Conservation (phyloP, 345 rosid species). For the Lumnitzera littorea region DNA sequence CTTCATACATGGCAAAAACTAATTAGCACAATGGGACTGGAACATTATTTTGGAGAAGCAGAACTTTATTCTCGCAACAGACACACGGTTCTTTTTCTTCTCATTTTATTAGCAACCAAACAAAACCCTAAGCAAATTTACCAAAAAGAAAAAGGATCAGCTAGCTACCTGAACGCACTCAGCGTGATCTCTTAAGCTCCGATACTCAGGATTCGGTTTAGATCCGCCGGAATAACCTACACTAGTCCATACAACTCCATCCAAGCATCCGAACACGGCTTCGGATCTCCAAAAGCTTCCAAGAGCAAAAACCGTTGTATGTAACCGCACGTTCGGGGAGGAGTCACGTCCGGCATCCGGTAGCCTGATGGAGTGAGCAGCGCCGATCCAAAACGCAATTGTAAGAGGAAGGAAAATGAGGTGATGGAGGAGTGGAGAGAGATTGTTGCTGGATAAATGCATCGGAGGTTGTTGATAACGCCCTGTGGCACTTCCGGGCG, state of each 20-base stretch:
- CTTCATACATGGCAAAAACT: too few relatives aligned
- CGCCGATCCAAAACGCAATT: too few relatives aligned
- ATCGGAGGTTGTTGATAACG: too few relatives aligned
- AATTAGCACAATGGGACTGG: too few relatives aligned
- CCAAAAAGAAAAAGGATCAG: background rate
- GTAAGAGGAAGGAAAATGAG: too few relatives aligned
- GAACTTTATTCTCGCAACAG: too few relatives aligned
- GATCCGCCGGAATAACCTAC: conserved; percentile 75
- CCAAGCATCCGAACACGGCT: conserved; percentile 77
- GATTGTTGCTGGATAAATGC: too few relatives aligned
- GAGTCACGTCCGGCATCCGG: conserved; percentile 5
- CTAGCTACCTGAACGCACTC: conserved; percentile 68
- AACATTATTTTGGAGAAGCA: too few relatives aligned
- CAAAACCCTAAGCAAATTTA: background rate
- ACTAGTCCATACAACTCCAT: conserved; percentile 73
- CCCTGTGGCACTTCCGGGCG: too few relatives aligned
- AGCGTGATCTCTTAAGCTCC: conserved; percentile 81
- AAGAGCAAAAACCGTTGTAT: conserved; percentile 69
- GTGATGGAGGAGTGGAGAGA: too few relatives aligned
- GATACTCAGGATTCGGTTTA: conserved; percentile 63
- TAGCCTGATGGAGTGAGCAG: too few relatives aligned
- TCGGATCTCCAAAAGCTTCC: conserved; percentile 99
- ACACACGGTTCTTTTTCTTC: too few relatives aligned
- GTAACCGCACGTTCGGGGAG: conserved; percentile 30
- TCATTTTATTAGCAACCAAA: background rate